Conservation (phyloP, 129 eudicot species). For the Lonicera japonica region DNA sequence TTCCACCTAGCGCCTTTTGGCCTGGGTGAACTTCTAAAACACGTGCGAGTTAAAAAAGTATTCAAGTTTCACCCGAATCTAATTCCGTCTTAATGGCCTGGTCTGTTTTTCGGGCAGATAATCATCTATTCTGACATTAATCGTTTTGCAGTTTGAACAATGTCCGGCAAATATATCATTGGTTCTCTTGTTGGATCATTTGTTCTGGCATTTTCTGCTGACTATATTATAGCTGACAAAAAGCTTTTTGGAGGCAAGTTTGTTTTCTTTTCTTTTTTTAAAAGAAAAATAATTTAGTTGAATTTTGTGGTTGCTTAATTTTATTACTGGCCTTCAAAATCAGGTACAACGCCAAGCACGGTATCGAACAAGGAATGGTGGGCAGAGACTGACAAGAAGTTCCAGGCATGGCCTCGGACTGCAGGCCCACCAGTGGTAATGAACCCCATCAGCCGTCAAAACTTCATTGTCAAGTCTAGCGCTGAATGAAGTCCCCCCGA, state of each 20-base stretch:
- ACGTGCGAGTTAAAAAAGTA: too few species aligned
- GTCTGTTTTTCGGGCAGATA: too few species aligned
- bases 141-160: slow-evolving; percentile 24
- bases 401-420: slow-evolving; percentile 97
- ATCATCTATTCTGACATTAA: too few species aligned
- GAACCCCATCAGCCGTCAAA: slow-evolving; percentile 93
- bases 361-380: slow-evolving; percentile 72
- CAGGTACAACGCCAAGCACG: slow-evolving; percentile 78
- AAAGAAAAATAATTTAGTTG: background rate
- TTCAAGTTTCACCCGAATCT: too few species aligned
- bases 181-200: slow-evolving; percentile 41
- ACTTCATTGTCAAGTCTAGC: slow-evolving; percentile 61
- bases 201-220: slow-evolving; percentile 48
- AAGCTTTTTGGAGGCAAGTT: slow-evolving; percentile 79
- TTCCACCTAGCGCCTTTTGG: too few species aligned
- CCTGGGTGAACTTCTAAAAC: too few species aligned
- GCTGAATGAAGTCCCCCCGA: slow-evolving; percentile 21
- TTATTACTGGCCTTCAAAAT: slow-evolving; percentile 2
- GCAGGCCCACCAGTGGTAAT: slow-evolving; percentile 95
- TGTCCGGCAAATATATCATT: slow-evolving; percentile 44
- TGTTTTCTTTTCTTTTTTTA: background rate
- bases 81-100: too few species aligned
- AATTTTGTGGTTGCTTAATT: background rate
- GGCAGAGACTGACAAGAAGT: slow-evolving; percentile 80
- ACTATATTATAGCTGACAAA: slow-evolving; percentile 49